Conservation (phyloP, 768 basidiomycete genomes). For the Antrodiella citrinella region DNA sequence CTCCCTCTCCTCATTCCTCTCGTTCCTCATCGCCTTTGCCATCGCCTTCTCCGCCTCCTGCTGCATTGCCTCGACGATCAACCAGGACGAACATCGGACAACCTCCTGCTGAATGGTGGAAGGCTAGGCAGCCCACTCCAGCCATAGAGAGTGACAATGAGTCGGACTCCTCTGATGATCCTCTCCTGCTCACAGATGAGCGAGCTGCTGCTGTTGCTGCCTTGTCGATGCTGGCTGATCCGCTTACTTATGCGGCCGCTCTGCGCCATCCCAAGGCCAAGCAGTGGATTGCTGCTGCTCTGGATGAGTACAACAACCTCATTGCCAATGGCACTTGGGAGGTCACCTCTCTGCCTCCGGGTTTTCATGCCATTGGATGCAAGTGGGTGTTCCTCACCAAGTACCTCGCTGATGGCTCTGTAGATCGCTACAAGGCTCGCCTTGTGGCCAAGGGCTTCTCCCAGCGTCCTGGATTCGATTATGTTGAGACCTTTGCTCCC, state of each 20-base stretch:
- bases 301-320: conserved; percentile 9
- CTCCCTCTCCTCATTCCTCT: too few species aligned
- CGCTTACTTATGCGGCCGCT: conserved; percentile 15
- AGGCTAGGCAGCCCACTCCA: not conserved
- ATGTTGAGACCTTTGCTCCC: conserved; percentile 23
- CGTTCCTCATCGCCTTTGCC: too few species aligned
- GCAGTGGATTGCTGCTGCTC: conserved; percentile 8
- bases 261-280: conserved; percentile 13
- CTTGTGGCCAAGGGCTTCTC: conserved; percentile 28
- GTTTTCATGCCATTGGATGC: conserved; percentile 18
- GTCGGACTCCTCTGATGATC: too few species aligned
- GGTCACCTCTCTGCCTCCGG: conserved; percentile 8
- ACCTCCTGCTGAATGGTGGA: not conserved
- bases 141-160: too few species aligned
- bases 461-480: conserved; percentile 24
- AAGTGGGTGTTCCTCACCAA: conserved; percentile 28
- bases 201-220: too few species aligned
- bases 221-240: conserved; percentile 3
- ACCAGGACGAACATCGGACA: not conserved
- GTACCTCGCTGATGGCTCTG: conserved; percentile 15
- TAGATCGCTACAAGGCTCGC: conserved; percentile 22
- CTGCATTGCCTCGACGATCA: too few species aligned
- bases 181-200: too few species aligned
- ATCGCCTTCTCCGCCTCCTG: too few species aligned
- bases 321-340: conserved; percentile 8